phyloP scores from a whole-genome alignment of 768 basidiomycete species.

The Boletus subcaerulescens region DNA sequence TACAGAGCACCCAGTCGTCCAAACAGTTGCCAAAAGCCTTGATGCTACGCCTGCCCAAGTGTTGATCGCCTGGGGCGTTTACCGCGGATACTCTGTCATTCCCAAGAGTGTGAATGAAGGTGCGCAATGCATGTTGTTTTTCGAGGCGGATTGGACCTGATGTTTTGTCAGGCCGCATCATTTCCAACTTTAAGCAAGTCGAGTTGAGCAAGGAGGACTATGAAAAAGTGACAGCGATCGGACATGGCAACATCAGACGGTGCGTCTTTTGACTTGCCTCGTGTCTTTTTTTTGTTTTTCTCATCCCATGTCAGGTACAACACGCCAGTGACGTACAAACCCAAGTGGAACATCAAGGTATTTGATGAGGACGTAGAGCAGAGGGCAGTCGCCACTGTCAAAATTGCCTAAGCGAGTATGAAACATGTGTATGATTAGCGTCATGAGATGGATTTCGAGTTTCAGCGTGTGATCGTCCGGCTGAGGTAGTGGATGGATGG shows the following conservation, averaged over 20 bases:
- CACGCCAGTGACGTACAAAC: constrained; percentile 56
- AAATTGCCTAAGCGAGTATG: constrained; percentile 21
- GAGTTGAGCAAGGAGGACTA: constrained; percentile 65
- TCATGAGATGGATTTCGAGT: background rate
- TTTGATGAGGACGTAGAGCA: constrained; percentile 64
- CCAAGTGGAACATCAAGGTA: constrained; percentile 69
- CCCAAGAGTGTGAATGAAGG: constrained; percentile 76
- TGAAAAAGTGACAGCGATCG: constrained; percentile 44
- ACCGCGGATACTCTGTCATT: constrained; percentile 78
- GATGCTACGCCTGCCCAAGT: constrained; percentile 75
- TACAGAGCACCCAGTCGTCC: constrained; percentile 62
- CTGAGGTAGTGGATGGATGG: background rate
- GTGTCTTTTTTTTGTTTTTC: background rate
- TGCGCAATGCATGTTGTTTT: constrained; percentile 16
- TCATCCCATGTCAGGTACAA: constrained; percentile 39
- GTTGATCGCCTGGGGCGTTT: constrained; percentile 74
- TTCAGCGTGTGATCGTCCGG: background rate
- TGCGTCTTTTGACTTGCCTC: constrained; percentile 6
- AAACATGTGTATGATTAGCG: constrained; percentile 4
- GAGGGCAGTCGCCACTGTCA: constrained; percentile 32
- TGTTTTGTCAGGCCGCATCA: constrained; percentile 49
- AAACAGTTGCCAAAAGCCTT: constrained; percentile 59
- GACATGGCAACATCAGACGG: constrained; percentile 37
- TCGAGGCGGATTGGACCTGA: background rate
- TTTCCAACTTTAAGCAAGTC: constrained; percentile 77